Evolutionary conservation across 31 red algal species (phyloP), one percentile per base, ranked within the genome.

Genomic region (Porphyra umbilicalis): DNA sequence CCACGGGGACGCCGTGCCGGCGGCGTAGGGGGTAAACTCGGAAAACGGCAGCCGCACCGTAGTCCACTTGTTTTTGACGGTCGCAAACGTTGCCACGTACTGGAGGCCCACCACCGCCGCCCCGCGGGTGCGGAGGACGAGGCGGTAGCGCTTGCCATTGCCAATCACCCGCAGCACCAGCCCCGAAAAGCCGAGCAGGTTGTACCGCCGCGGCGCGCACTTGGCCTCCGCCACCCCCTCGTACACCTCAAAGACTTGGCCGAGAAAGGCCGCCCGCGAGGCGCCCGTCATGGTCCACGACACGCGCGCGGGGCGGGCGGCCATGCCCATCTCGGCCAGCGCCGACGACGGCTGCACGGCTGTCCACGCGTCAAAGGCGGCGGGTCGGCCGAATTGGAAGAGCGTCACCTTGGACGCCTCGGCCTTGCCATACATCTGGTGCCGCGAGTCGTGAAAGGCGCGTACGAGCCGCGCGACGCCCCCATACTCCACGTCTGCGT

Each of bases 331-430:
- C 80, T 88, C 77, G 25, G 36, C 35, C 2, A 71, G 57, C 57
- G 57, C 57, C 57, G 57, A 71, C 25, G 57, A 29, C 57, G 83
- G 84, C 32, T 87, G 76, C 35, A 90, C 90, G 25, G 89, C 86
- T 35, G 86, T 92, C 95, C 95, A 98, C 39, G 83, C 80, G 4
- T 35, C 38, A 68, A 98, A 85, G 79, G 92, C 85, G 13, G 76
- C 75, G 42, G 85, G 83, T 76, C 81, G 78, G 18, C 85, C 83
- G 91, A 98, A 95, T 40, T 98, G 87, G 87, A 95, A 98, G 39
- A 98, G 38, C 25, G 88, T 90, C 10, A 88, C 42, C 79, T 98
- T 98, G 68, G 95, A 89, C n/a, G 96, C 88, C 68, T 98, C 96
- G 11, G 78, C 80, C 18, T 86, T 80, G n/a, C 96, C 96, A 83